These are phyloP conservation scores for Graphiopsis chlorocephala DNA, from an alignment of 2,329 filamentous ascomycete species.

Conservation along the genomic window DNA sequence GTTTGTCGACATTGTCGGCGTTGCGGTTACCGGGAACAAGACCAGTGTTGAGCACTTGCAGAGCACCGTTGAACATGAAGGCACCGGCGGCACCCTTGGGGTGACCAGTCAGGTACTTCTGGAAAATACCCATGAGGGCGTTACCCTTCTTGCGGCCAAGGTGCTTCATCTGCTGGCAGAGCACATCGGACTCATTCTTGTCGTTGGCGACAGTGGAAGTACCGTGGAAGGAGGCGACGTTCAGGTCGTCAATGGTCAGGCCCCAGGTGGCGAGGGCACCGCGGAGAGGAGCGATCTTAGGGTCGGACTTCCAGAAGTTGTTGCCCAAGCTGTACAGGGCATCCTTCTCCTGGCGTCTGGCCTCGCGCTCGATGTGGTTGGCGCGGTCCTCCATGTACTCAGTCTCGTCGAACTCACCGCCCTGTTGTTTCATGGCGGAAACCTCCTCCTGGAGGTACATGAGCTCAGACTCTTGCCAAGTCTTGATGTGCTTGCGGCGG, in stretches of 20 bases:
- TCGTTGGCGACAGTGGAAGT: slow-evolving; percentile 98
- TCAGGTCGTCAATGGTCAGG: slow-evolving; percentile 92
- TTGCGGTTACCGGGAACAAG: slow-evolving; percentile 96
- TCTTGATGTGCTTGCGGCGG: slow-evolving; percentile 89
- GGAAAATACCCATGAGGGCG: slow-evolving; percentile 93
- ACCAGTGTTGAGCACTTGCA: slow-evolving; percentile 92
- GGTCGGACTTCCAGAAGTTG: slow-evolving; percentile 97
- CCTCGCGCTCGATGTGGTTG: slow-evolving; percentile 82
- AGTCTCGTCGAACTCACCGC: slow-evolving; percentile 69
- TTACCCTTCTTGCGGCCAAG: slow-evolving; percentile 96
- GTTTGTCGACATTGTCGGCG: slow-evolving; percentile 91
- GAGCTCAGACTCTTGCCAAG: slow-evolving; percentile 93
- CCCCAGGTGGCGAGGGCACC: slow-evolving; percentile 97
- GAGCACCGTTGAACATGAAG: slow-evolving; percentile 99
- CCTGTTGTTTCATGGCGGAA: slow-evolving; percentile 81
- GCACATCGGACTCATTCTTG: slow-evolving; percentile 98
- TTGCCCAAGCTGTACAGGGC: slow-evolving; percentile 91
- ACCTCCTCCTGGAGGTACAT: slow-evolving; percentile 92
- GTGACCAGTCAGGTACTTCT: slow-evolving; percentile 98
- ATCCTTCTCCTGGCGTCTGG: slow-evolving; percentile 86
- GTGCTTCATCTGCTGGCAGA: slow-evolving; percentile 93
- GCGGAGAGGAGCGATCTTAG: slow-evolving; percentile 89
- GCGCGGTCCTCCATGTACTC: slow-evolving; percentile 85
- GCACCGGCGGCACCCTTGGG: slow-evolving; percentile 98
- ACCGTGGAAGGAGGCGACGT: slow-evolving; percentile 96